Evolutionary conservation across 2,329 filamentous ascomycete genomes (phyloP).

Genomic region (Westerdykella aurantiaca): DNA sequence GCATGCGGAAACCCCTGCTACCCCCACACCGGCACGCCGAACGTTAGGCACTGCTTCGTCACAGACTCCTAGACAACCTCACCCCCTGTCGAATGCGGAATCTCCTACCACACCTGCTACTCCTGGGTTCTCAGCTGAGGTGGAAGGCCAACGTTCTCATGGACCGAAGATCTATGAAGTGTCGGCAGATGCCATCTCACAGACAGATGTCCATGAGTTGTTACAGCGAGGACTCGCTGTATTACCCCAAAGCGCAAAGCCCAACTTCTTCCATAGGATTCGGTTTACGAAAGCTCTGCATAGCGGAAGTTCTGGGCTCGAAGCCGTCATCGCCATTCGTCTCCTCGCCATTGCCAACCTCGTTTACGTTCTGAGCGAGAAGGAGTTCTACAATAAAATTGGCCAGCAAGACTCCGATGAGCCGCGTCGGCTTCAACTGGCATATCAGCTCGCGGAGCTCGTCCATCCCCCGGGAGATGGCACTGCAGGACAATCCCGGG

Average conservation of each 20-base stretch:
- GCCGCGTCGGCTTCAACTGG: constrained; percentile 79
- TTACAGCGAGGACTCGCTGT: constrained; percentile 45
- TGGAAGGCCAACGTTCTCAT: constrained; percentile 15
- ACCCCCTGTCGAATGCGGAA: constrained; percentile 41
- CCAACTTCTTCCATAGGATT: constrained; percentile 78
- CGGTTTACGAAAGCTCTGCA: constrained; percentile 77
- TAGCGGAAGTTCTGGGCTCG: constrained; percentile 59
- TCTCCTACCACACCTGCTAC: constrained; percentile 46
- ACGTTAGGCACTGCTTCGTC: constrained; percentile 49
- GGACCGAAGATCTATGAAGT: constrained; percentile 54
- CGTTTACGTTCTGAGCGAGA: constrained; percentile 80
- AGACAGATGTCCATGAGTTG: constrained; percentile 39
- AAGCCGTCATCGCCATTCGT: constrained; percentile 72
- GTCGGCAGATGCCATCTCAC: constrained; percentile 45
- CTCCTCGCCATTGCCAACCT: constrained; percentile 85
- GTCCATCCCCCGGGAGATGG: constrained; percentile 75
- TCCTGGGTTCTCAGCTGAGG: constrained; percentile 24
- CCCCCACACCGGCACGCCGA: constrained; percentile 70
- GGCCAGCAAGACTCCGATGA: constrained; percentile 85
- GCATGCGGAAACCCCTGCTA: constrained; percentile 48
- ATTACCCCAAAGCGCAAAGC: constrained; percentile 67
- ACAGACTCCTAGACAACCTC: constrained; percentile 49
- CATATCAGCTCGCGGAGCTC: constrained; percentile 86
- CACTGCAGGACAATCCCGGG: constrained; percentile 61
- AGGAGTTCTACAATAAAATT: constrained; percentile 77